Percentiles rank a stretch among this genome's conserved stretches.
phyloP scores from a whole-genome alignment of 441 rosid genomes.

The Populus hybrid region DNA sequence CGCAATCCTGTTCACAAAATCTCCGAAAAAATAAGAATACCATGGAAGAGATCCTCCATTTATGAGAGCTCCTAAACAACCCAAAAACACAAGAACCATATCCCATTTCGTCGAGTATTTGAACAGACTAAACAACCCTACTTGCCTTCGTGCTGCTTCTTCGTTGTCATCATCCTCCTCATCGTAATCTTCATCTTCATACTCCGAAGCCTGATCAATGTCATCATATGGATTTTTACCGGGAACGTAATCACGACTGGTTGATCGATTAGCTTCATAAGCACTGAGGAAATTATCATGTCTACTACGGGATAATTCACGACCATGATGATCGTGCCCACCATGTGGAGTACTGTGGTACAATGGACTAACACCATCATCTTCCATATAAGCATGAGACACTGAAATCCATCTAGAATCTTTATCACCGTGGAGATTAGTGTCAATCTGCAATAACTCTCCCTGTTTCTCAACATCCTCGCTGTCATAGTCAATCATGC shows the following conservation, averaged over 20 bases:
- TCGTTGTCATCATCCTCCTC: constrained; percentile 41
- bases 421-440: not conserved
- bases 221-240: constrained; percentile 6
- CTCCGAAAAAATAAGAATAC: constrained; percentile 56
- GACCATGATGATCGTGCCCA: constrained; percentile 7
- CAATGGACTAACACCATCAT: constrained; percentile 7
- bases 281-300: constrained; percentile 10
- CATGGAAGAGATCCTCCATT: constrained; percentile 75
- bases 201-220: constrained; percentile 8
- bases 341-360: constrained; percentile 24
- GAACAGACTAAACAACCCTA: constrained; percentile 47
- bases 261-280: constrained; percentile 17
- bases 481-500: constrained; percentile 17
- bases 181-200: constrained; percentile 13
- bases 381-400: constrained; percentile 27
- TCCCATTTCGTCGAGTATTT: constrained; percentile 63
- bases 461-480: constrained; percentile 30
- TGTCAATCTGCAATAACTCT: constrained; percentile 9
- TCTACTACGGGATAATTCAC: constrained; percentile 13
- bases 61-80: constrained; percentile 63
- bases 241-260: constrained; percentile 21
- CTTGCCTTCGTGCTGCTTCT: constrained; percentile 33
- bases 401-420: constrained; percentile 33
- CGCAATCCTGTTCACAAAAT: constrained; percentile 51
- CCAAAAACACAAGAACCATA: constrained; percentile 49